These are phyloP conservation scores for Pyricularia grisea DNA, from an alignment of 2,329 filamentous ascomycete species.

Conservation along the genomic window DNA sequence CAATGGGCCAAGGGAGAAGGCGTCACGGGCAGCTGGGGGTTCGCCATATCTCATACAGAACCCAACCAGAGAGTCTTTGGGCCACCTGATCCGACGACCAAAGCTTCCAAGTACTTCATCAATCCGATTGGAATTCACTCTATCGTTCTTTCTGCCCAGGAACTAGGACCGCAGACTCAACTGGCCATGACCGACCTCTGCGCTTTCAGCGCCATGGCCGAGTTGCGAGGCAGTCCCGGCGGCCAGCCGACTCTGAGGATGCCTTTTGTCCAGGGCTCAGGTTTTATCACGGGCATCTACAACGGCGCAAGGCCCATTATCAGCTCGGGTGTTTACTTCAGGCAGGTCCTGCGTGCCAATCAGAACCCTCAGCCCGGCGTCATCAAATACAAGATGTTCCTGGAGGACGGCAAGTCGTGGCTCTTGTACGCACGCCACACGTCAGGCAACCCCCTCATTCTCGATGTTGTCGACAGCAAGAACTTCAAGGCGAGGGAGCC, in stretches of 20 bases:
- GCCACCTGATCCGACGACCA: conserved; percentile 39
- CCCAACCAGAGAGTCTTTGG: conserved; percentile 59
- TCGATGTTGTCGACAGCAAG: conserved; percentile 60
- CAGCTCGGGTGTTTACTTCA: conserved; percentile 67
- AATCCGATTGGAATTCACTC: conserved; percentile 79
- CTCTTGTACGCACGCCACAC: conserved; percentile 64
- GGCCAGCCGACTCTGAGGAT: conserved; percentile 58
- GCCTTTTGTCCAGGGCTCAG: conserved; percentile 83
- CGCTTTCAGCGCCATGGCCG: conserved; percentile 55
- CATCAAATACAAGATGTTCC: conserved; percentile 64
- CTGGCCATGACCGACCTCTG: conserved; percentile 44
- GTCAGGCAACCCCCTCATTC: conserved; percentile 50
- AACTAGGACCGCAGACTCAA: conserved; percentile 53
- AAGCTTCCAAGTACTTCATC: conserved; percentile 62
- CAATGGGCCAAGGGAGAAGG: conserved; percentile 58
- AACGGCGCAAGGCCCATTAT: conserved; percentile 60
- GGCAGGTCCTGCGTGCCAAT: conserved; percentile 48
- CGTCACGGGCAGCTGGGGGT: conserved; percentile 60
- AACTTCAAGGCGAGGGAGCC: conserved; percentile 53
- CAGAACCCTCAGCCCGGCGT: conserved; percentile 53
- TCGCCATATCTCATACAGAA: conserved; percentile 68
- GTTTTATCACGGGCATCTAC: conserved; percentile 74
- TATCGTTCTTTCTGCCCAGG: conserved; percentile 67
- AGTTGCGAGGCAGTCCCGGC: conserved; percentile 46
- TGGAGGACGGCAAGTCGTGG: conserved; percentile 70